phyloP scores from a whole-genome alignment of 345 rosid genomes.

The Pugionium dolabratum region DNA sequence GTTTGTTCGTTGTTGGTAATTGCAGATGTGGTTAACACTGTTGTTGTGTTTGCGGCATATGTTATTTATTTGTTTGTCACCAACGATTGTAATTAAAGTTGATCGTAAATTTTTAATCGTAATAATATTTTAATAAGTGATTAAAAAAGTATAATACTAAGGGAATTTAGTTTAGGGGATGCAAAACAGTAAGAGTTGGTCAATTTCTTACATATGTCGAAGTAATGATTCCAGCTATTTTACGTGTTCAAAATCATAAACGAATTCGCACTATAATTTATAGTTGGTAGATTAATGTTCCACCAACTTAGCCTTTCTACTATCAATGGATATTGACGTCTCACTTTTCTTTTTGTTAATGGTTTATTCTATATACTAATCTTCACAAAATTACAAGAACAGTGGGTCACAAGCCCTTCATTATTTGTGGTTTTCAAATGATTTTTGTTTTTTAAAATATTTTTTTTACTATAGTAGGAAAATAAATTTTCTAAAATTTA shows the following conservation, averaged over 20 bases:
- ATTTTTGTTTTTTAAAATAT: no score
- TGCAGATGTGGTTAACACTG: no score
- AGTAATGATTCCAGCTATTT: slow-evolving; percentile 23
- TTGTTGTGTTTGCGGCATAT: no score
- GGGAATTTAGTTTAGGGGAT: background rate
- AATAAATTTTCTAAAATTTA: no score
- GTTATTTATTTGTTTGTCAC: no score
- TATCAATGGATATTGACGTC: slow-evolving; percentile 19
- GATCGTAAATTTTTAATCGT: no score
- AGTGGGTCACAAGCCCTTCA: background rate
- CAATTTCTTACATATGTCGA: background rate
- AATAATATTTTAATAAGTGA: no score
- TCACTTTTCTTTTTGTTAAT: slow-evolving; percentile 15
- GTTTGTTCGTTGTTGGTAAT: no score
- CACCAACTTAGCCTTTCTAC: slow-evolving; percentile 27
- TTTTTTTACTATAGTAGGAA: no score
- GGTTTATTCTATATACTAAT: background rate
- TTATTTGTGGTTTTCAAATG: no score
- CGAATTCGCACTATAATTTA: slow-evolving; percentile 20
- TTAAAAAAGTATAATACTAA: no score
- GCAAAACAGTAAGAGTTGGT: background rate
- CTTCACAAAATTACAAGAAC: background rate
- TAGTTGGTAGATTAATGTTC: slow-evolving; percentile 20
- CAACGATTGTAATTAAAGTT: no score
- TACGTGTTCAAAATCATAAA: slow-evolving; percentile 24